Conservation (phyloP, 169 alveolate genomes). For the Babesia ovata region DNA sequence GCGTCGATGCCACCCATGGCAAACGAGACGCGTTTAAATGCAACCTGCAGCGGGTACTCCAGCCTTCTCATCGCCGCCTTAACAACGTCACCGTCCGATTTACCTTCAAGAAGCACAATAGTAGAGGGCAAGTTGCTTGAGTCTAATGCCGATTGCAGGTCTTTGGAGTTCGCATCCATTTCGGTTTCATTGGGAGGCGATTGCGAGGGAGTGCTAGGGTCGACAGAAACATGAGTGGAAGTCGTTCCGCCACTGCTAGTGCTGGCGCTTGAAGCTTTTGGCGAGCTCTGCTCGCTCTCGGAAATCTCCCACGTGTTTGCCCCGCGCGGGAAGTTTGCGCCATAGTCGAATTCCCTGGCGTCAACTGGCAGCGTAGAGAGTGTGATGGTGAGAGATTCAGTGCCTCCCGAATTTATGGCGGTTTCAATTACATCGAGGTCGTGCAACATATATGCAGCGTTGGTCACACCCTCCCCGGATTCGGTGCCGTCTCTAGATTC, state of each 20-base stretch:
- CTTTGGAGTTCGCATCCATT: neutral
- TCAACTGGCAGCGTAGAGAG: neutral
- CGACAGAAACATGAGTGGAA: neutral
- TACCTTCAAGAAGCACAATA: neutral
- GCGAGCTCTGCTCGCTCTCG: neutral
- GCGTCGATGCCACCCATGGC: neutral
- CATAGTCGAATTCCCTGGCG: neutral
- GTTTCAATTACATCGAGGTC: conserved; percentile 24
- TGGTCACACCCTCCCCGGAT: conserved; percentile 42
- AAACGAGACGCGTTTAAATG: conserved; percentile 16
- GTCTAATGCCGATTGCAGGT: neutral
- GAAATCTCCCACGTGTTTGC: neutral
- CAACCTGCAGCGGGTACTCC: conserved; percentile 36
- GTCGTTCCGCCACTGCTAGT: conserved; percentile 9
- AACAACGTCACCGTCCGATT: conserved; percentile 18
- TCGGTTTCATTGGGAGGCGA: neutral
- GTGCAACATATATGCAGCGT: conserved; percentile 55
- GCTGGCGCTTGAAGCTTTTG: conserved; percentile 4
- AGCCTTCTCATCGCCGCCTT: neutral
- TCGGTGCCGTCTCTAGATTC: conserved; percentile 11
- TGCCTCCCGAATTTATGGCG: conserved; percentile 14
- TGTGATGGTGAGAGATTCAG: neutral
- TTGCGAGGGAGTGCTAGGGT: neutral
- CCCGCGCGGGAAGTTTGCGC: neutral
- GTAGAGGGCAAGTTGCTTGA: no score